Conservation (phyloP, 768 basidiomycete species). For the Dendrothele bispora region DNA sequence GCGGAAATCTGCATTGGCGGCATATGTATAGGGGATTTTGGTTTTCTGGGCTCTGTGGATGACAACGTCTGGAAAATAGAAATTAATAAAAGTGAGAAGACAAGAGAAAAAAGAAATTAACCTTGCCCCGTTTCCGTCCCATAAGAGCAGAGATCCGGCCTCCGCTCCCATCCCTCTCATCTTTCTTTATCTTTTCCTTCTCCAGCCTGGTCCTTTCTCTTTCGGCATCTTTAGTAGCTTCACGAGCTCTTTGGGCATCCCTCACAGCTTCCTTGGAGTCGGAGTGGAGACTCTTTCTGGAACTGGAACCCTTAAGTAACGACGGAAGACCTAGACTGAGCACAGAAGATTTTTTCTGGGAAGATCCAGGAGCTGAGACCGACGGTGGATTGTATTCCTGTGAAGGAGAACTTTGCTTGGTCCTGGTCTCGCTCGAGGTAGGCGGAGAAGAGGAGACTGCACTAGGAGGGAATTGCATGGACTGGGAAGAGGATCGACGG, state of each 20-base stretch:
- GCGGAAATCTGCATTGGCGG: slow-evolving; percentile 93
- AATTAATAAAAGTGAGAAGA: slow-evolving; percentile 8
- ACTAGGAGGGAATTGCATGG: slow-evolving; percentile 66
- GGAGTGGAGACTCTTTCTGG: slow-evolving; percentile 75
- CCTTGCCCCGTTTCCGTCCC: slow-evolving; percentile 91
- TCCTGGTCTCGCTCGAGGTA: slow-evolving; percentile 40
- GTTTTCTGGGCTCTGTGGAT: slow-evolving; percentile 77
- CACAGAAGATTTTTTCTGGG: slow-evolving; percentile 81
- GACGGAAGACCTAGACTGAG: slow-evolving; percentile 80
- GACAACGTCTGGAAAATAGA: slow-evolving; percentile 66
- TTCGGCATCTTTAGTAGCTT: slow-evolving; percentile 45
- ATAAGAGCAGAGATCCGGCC: slow-evolving; percentile 87
- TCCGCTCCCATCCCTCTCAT: slow-evolving; percentile 87
- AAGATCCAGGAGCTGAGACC: slow-evolving; percentile 54
- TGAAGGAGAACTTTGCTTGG: slow-evolving; percentile 49
- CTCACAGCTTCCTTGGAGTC: slow-evolving; percentile 58
- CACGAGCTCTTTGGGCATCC: slow-evolving; percentile 41
- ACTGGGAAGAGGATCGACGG: slow-evolving; percentile 87
- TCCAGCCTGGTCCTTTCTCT: slow-evolving; percentile 46
- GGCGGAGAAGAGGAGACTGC: slow-evolving; percentile 49
- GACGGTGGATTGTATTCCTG: slow-evolving; percentile 55
- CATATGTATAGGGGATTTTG: slow-evolving; percentile 64
- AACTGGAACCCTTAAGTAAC: slow-evolving; percentile 78
- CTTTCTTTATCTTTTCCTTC: slow-evolving; percentile 61
- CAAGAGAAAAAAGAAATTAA: slow-evolving; percentile 34